A percentile compares a stretch with the other conserved stretches of the same genome.
Evolutionary conservation across 73 alveolate genomes (phyloP).

Genomic region (Paramecium biaurelia): DNA sequence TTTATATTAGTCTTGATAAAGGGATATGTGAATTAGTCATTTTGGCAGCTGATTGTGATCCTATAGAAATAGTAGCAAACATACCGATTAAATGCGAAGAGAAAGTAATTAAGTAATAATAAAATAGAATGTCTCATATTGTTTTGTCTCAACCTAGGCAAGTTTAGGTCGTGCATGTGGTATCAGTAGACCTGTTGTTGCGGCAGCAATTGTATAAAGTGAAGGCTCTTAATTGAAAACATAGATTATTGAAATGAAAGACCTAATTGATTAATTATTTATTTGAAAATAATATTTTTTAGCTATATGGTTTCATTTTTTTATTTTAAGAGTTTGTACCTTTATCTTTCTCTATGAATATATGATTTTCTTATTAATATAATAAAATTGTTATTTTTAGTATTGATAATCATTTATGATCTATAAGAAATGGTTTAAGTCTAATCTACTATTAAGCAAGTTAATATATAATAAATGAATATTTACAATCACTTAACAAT

Average conservation of each 20-base stretch:
- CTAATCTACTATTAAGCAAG: too few relatives aligned
- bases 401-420: too few relatives aligned
- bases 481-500: too few relatives aligned
- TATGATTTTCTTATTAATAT: too few relatives aligned
- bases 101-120: constrained; percentile 3
- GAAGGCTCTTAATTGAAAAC: constrained; percentile 66
- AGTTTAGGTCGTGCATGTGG: constrained; percentile 99
- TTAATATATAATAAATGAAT: too few relatives aligned
- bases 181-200: constrained; percentile 95
- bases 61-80: constrained; percentile 99
- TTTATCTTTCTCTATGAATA: too few relatives aligned
- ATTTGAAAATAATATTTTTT: neutral
- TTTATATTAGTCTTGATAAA: constrained; percentile 86
- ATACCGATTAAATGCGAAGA: constrained; percentile 97
- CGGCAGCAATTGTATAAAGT: constrained; percentile 62
- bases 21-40: constrained; percentile 98
- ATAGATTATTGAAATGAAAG: constrained; percentile 62
- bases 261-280: constrained; percentile 54
- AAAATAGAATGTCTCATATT: constrained; percentile 97
- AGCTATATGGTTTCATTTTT: neutral
- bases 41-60: constrained; percentile 99
- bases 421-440: too few relatives aligned
- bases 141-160: constrained; percentile 96
- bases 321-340: neutral
- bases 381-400: too few relatives aligned